phyloP scores from a whole-genome alignment of 345 rosid genomes.

The Citrus sp. region DNA sequence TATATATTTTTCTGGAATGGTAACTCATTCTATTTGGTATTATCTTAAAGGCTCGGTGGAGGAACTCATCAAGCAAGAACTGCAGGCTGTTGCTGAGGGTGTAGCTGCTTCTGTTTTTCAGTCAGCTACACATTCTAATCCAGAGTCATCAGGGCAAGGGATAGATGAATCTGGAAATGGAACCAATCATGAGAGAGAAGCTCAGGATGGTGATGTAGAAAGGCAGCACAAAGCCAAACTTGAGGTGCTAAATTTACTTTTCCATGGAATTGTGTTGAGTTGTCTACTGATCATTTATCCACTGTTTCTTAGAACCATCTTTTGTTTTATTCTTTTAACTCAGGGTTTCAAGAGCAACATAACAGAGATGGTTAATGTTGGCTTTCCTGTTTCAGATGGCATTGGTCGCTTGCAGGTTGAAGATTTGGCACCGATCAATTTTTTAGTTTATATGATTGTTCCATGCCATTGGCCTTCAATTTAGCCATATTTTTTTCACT shows the following conservation, averaged over 20 bases:
- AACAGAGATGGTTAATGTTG: slow-evolving; percentile 41
- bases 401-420: slow-evolving; percentile 65
- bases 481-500: slow-evolving; percentile 9
- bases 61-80: slow-evolving; percentile 61
- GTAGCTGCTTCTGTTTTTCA: slow-evolving; percentile 60
- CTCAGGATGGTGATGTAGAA: slow-evolving; percentile 24
- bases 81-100: slow-evolving; percentile 67
- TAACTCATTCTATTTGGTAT: slow-evolving; percentile 13
- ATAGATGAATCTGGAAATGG: slow-evolving; percentile 25
- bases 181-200: slow-evolving; percentile 26
- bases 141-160: slow-evolving; percentile 23
- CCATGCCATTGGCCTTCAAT: background rate
- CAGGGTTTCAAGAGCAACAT: slow-evolving; percentile 48
- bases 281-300: background rate
- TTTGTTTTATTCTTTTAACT: slow-evolving; percentile 1
- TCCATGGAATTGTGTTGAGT: background rate
- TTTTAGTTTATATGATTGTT: background rate
- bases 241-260: slow-evolving; percentile 42
- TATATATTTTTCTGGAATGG: background rate
- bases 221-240: slow-evolving; percentile 37
- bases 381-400: slow-evolving; percentile 53
- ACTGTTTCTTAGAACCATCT: background rate
- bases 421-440: slow-evolving; percentile 7
- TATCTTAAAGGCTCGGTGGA: slow-evolving; percentile 37
- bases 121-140: slow-evolving; percentile 29